These are phyloP conservation scores for Lactarius psammicola DNA, from an alignment of 768 basidiomycete species.

Conservation along the genomic window DNA sequence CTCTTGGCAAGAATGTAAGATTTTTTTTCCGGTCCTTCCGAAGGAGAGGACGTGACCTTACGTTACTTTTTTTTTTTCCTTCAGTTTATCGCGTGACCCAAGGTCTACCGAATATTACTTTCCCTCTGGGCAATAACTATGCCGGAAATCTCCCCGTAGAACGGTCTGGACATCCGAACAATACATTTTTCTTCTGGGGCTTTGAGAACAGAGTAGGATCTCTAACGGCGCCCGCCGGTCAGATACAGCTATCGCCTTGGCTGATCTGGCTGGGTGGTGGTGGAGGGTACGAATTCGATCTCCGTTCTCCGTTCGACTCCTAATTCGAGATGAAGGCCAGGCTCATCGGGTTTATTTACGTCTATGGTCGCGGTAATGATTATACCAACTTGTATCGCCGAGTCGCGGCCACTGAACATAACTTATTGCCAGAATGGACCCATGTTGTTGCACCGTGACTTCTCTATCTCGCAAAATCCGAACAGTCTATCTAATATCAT, in stretches of 20 bases:
- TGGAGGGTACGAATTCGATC: slow-evolving; percentile 26
- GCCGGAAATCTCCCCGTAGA: slow-evolving; percentile 40
- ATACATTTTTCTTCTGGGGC: slow-evolving; percentile 44
- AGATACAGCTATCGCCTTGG: slow-evolving; percentile 36
- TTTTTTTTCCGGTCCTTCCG: neutral
- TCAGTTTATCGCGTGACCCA: slow-evolving; percentile 40
- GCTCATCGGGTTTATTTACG: slow-evolving; percentile 67
- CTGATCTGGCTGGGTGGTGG: slow-evolving; percentile 42
- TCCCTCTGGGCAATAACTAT: slow-evolving; percentile 36
- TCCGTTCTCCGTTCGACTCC: neutral
- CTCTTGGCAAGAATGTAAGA: slow-evolving; percentile 21
- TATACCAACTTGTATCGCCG: neutral
- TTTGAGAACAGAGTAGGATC: slow-evolving; percentile 41
- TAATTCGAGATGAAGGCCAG: slow-evolving; percentile 44
- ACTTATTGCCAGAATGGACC: slow-evolving; percentile 58
- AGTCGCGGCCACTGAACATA: neutral
- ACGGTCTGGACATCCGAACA: slow-evolving; percentile 37
- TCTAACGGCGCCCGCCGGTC: slow-evolving; percentile 34
- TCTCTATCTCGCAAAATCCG: slow-evolving; percentile 48
- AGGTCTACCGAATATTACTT: slow-evolving; percentile 38
- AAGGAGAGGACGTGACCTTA: neutral
- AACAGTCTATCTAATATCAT: slow-evolving; percentile 59
- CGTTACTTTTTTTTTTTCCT: neutral
- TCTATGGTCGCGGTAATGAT: slow-evolving; percentile 52
- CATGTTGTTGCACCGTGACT: slow-evolving; percentile 53